Percentiles rank a stretch among this genome's conserved stretches.
Evolutionary conservation across 805 yeast genomes (phyloP).

Genomic region (Cyberlindnera misumaiensis): DNA sequence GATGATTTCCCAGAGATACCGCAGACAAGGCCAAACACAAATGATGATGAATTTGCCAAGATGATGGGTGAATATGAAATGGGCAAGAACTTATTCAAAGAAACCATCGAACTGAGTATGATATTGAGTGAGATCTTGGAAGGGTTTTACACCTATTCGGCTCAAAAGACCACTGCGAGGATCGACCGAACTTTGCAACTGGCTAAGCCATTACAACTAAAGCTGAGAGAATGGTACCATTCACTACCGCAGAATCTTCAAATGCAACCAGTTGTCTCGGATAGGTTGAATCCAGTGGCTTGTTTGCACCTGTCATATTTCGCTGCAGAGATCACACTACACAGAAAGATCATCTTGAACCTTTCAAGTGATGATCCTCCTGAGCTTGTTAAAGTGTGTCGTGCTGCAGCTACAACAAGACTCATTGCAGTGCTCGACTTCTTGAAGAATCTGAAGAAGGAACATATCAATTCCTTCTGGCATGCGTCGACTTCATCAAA

Average conservation of each 20-base stretch:
- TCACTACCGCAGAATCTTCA: slow-evolving; percentile 58
- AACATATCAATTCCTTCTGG: slow-evolving; percentile 87
- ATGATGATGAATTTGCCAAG: slow-evolving; percentile 17
- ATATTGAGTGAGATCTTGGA: slow-evolving; percentile 68
- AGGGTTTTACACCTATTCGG: slow-evolving; percentile 64
- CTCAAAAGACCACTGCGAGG: slow-evolving; percentile 47
- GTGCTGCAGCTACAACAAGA: slow-evolving; percentile 81
- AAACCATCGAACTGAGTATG: slow-evolving; percentile 56
- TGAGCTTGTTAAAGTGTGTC: slow-evolving; percentile 59
- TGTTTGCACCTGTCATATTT: slow-evolving; percentile 79
- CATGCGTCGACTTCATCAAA: slow-evolving; percentile 75
- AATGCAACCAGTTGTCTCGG: slow-evolving; percentile 50
- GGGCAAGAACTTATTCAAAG: slow-evolving; percentile 64
- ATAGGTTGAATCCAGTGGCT: slow-evolving; percentile 67
- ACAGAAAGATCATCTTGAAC: slow-evolving; percentile 63
- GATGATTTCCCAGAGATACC: slow-evolving; percentile 76
- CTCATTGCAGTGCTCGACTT: slow-evolving; percentile 55
- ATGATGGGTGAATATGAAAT: slow-evolving; percentile 50
- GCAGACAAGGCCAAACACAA: slow-evolving; percentile 14
- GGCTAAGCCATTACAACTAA: slow-evolving; percentile 78
- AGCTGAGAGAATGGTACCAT: slow-evolving; percentile 71
- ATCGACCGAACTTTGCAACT: slow-evolving; percentile 62
- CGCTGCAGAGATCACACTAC: slow-evolving; percentile 83
- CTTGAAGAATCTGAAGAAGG: slow-evolving; percentile 62
- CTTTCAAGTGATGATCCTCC: slow-evolving; percentile 39